Percentiles rank a stretch among this genome's conserved stretches.
Conservation (phyloP, 1,284 basidiomycete genomes). For the Vanrija humicola region DNA sequence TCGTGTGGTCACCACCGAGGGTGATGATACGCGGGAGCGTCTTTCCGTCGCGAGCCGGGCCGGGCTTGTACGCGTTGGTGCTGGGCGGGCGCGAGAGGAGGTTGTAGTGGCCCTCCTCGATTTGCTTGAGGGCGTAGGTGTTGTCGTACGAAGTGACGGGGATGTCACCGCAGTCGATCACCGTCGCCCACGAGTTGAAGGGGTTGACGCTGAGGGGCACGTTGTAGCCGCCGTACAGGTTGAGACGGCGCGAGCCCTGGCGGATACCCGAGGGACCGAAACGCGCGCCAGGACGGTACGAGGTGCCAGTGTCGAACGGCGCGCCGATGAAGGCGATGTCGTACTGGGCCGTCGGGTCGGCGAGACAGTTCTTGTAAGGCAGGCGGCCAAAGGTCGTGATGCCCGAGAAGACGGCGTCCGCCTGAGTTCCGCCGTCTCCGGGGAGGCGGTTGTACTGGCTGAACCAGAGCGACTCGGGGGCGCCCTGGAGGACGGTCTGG, state of each 20-base stretch:
- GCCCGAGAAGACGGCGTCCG: slow-evolving; percentile 31
- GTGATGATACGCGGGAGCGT: slow-evolving; percentile 41
- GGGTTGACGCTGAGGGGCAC: slow-evolving; percentile 32
- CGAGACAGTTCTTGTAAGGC: slow-evolving; percentile 35
- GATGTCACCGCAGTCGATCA: slow-evolving; percentile 35
- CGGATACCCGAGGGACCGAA: slow-evolving; percentile 79
- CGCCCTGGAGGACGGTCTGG: slow-evolving; percentile 2
- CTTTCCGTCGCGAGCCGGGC: slow-evolving; percentile 12
- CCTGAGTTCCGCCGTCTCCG: slow-evolving; percentile 6
- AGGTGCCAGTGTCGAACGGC: slow-evolving; percentile 61
- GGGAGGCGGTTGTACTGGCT: slow-evolving; percentile 1
- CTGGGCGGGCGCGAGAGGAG: background rate
- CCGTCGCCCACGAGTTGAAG: slow-evolving; percentile 32
- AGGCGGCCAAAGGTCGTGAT: slow-evolving; percentile 44
- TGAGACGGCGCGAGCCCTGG: slow-evolving; percentile 23
- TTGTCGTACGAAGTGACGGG: slow-evolving; percentile 39
- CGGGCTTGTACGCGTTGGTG: background rate
- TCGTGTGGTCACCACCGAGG: slow-evolving; percentile 47
- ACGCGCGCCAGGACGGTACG: slow-evolving; percentile 56
- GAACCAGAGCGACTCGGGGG: slow-evolving; percentile 4
- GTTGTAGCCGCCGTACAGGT: slow-evolving; percentile 31
- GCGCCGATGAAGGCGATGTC: slow-evolving; percentile 61
- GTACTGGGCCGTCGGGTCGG: slow-evolving; percentile 40
- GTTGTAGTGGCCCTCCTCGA: slow-evolving; percentile 6
- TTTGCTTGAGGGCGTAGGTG: slow-evolving; percentile 3